phyloP scores from a whole-genome alignment of 23 red algal genomes.

The Gracilaria vermiculophylla region DNA sequence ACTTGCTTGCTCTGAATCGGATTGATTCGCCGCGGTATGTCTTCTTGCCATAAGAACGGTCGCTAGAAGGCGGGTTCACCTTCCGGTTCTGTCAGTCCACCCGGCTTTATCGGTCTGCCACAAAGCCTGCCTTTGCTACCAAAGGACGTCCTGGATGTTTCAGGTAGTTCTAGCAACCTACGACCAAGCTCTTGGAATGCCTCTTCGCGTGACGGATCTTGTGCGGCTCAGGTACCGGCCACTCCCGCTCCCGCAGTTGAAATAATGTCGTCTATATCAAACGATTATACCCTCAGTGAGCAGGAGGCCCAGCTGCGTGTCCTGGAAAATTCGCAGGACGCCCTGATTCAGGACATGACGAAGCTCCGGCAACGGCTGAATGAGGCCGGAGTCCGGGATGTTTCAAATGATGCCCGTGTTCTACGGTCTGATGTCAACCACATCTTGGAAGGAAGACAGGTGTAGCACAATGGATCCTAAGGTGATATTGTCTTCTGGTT shows the following conservation, averaged over 20 bases:
- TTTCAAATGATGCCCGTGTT: neutral
- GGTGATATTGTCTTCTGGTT: too few relatives aligned
- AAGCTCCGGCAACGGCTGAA: neutral
- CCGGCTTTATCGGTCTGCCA: neutral
- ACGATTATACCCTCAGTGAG: neutral
- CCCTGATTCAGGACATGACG: neutral
- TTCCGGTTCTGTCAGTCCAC: neutral
- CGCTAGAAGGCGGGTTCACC: neutral
- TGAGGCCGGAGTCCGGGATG: neutral
- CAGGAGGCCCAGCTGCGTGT: neutral
- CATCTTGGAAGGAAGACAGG: neutral
- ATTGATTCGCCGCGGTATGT: neutral
- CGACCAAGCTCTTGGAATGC: neutral
- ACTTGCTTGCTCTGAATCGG: neutral
- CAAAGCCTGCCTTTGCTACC: neutral
- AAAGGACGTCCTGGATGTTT: neutral
- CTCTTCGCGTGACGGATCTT: neutral
- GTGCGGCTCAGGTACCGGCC: neutral
- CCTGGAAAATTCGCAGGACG: neutral
- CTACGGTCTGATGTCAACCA: neutral
- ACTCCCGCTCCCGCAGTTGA: neutral
- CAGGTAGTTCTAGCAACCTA: neutral
- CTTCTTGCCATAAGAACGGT: neutral
- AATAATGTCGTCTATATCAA: neutral
- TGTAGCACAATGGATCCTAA: too few relatives aligned